Evolutionary conservation across 1,284 basidiomycete species (phyloP), one percentile per base, ranked within the genome.

Genomic region (Laetiporus sulphureus): DNA sequence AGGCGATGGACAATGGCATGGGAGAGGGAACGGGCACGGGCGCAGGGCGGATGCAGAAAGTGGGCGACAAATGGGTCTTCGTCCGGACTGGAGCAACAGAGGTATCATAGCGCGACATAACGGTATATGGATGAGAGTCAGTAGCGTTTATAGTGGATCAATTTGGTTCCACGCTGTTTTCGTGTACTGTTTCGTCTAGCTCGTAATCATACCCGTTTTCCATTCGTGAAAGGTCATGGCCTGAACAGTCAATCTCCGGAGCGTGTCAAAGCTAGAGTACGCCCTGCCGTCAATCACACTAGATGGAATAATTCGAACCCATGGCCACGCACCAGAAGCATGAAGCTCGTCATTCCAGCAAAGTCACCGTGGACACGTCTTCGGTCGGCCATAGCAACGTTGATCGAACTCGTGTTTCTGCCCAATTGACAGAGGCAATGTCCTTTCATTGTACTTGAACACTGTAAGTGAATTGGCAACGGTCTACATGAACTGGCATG

Each of bases 1-100:
- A n/a, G n/a, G n/a, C n/a, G n/a, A n/a, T n/a, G n/a, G 36, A 23
- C n/a, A 19, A 23, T 16, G 30, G 20, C 27, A 37, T 29, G 19
- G 36, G 10, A 23, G 33, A 15, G 15, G 41, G 27, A 23, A 32
- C 32, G 22, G 47, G 42, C 19, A 63, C 62, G 4, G 39, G 54
- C 23, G 65, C 66, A 12, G 80, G 80, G 24, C 65, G 69, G 44
- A 87, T 87, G 83, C 75, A 79, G 62, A 75, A 69, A 53, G 66
- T 85, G 15, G 83, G 77, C 27, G 84, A 79, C 58, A 76, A 72
- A 54, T 85, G 83, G 84, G 63, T 81, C 45, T 86, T 83, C 62
- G 75, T 81, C 50, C 73, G 67, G 27, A 32, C 19, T 30, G 49
- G 43, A 15, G 47, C 36, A 15, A 31, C 46, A 40, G 40, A 41